A percentile compares a stretch with the other conserved stretches of the same genome.
Evolutionary conservation across 1,284 basidiomycete species (phyloP).

Genomic region (Rhodotorula sp.): DNA sequence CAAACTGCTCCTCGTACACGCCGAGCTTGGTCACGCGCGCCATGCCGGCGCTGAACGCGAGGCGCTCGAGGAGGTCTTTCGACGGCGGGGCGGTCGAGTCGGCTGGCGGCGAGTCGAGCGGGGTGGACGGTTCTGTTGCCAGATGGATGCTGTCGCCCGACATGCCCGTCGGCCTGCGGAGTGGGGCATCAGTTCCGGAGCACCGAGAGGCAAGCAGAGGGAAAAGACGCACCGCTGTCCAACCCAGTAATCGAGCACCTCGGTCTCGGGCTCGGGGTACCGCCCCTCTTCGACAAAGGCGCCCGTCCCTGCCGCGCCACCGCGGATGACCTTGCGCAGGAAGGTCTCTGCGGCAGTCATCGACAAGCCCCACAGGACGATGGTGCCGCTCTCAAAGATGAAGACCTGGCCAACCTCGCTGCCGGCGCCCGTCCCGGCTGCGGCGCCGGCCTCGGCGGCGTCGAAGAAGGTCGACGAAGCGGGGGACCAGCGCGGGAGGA

Average conservation of each 20-base stretch:
- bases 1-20: slow-evolving; percentile 45
- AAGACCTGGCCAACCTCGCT: slow-evolving; percentile 42
- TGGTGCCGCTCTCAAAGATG: slow-evolving; percentile 44
- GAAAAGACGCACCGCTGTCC: slow-evolving; percentile 22
- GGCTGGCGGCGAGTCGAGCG: not conserved
- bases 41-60: slow-evolving; percentile 44
- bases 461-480: slow-evolving; percentile 4
- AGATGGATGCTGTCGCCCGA: slow-evolving; percentile 36
- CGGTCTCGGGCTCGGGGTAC: slow-evolving; percentile 42
- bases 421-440: not conserved
- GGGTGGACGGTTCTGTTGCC: not conserved
- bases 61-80: slow-evolving; percentile 42
- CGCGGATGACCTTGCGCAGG: slow-evolving; percentile 35
- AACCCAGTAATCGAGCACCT: slow-evolving; percentile 43
- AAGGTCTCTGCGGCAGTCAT: slow-evolving; percentile 33
- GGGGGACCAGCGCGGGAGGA: slow-evolving; percentile 43
- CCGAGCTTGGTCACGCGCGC: slow-evolving; percentile 45
- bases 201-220: no score
- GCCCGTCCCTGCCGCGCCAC: not conserved
- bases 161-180: slow-evolving; percentile 31
- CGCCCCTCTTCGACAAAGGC: slow-evolving; percentile 41
- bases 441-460: not conserved
- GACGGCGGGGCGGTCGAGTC: slow-evolving; percentile 18
- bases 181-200: not conserved
- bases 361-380: slow-evolving; percentile 41